Evolutionary conservation across 768 basidiomycete genomes (phyloP).

Genomic region (Auriscalpium microsporum): DNA sequence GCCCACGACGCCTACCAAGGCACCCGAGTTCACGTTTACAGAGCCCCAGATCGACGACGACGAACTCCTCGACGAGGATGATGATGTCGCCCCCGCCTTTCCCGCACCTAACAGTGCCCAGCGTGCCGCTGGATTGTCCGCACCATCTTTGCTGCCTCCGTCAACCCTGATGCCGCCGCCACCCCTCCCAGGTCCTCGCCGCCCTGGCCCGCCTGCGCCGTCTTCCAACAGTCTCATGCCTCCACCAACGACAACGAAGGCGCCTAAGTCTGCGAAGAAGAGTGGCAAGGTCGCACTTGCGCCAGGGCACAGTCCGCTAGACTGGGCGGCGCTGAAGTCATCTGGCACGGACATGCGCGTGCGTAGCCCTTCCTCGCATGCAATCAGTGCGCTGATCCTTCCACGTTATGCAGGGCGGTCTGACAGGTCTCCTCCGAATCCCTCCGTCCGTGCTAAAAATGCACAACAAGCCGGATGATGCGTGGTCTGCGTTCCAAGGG

Average conservation of each 20-base stretch:
- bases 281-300: constrained; percentile 75
- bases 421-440: constrained; percentile 50
- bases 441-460: constrained; percentile 68
- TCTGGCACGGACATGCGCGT: constrained; percentile 78
- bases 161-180: constrained; percentile 27
- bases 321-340: constrained; percentile 86
- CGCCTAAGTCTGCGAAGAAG: constrained; percentile 47
- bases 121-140: constrained; percentile 30
- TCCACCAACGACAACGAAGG: constrained; percentile 56
- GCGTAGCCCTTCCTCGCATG: constrained; percentile 20
- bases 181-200: constrained; percentile 27
- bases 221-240: constrained; percentile 39
- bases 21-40: not conserved
- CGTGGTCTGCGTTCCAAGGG: constrained; percentile 87
- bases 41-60: not conserved
- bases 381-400: not conserved
- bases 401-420: constrained; percentile 49
- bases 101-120: constrained; percentile 68
- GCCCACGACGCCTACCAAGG: not conserved
- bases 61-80: constrained; percentile 26
- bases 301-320: constrained; percentile 85
- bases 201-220: constrained; percentile 16
- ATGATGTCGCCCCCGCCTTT: constrained; percentile 66
- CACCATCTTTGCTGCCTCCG: not conserved
- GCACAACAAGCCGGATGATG: constrained; percentile 81